Percentiles rank a stretch among this genome's conserved stretches.
Evolutionary conservation across 2,329 filamentous ascomycete genomes (phyloP).

Genomic region (Clarireedia sp.): DNA sequence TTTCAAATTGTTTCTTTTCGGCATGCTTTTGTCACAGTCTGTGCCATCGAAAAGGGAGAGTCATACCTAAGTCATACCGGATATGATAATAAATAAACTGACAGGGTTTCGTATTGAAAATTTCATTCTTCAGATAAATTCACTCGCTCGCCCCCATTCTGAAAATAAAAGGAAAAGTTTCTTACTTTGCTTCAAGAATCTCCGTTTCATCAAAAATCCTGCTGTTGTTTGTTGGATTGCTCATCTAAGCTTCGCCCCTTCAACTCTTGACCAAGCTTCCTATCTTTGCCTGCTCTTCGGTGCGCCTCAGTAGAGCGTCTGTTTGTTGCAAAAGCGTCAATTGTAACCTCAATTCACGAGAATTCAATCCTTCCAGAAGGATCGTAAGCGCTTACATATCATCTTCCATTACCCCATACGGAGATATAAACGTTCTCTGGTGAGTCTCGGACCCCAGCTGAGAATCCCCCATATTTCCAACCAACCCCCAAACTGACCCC

Average conservation of each 20-base stretch:
- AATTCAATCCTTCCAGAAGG: slow-evolving; percentile 6
- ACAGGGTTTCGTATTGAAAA: slow-evolving; percentile 5
- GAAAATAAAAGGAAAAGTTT: too few species aligned
- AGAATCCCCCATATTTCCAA: slow-evolving; percentile 2
- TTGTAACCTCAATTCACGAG: slow-evolving; percentile 4
- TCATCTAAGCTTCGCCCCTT: background rate
- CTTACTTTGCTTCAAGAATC: background rate
- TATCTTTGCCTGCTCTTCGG: background rate
- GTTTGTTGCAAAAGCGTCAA: slow-evolving; percentile 6
- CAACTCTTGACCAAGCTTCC: background rate
- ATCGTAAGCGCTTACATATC: slow-evolving; percentile 7
- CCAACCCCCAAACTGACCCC: background rate
- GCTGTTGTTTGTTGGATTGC: background rate
- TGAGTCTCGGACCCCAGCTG: background rate
- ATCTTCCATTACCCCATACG: slow-evolving; percentile 2
- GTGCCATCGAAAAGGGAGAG: background rate
- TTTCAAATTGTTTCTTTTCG: slow-evolving; percentile 7
- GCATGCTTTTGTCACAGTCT: slow-evolving; percentile 1
- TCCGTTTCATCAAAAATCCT: background rate
- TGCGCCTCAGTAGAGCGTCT: slow-evolving; percentile 3
- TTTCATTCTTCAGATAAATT: slow-evolving; percentile 7
- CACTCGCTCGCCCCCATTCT: slow-evolving; percentile 4
- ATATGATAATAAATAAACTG: slow-evolving; percentile 6
- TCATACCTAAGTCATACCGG: slow-evolving; percentile 5
- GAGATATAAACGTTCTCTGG: background rate